phyloP scores from a whole-genome alignment of 2,329 filamentous ascomycete species.

The Aschersonia sp. region DNA sequence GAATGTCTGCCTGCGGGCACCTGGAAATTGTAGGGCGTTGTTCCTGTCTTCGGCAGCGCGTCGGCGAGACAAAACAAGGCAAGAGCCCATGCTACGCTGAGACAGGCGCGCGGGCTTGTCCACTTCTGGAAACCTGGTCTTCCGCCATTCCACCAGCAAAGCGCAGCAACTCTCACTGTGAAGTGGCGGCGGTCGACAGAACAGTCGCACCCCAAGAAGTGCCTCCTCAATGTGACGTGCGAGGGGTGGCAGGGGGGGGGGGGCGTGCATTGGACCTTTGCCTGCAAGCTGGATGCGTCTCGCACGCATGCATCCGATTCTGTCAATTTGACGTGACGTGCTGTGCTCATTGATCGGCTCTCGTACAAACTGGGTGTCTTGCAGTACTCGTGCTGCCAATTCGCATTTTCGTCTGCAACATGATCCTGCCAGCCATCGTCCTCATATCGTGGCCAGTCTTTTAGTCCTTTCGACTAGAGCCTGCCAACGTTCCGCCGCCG shows the following conservation, averaged over 20 bases:
- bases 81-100: background rate
- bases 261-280: background rate
- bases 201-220: background rate
- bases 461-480: background rate
- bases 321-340: too few species aligned
- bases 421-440: too few species aligned
- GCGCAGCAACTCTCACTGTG: background rate
- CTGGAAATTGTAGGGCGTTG: too few species aligned
- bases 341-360: too few species aligned
- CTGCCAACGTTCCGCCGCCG: too few species aligned
- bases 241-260: background rate
- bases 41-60: too few species aligned
- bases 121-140: background rate
- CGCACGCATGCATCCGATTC: too few species aligned
- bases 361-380: too few species aligned
- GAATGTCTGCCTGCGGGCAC: too few species aligned
- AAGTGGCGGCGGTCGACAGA: constrained; percentile 2
- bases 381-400: too few species aligned
- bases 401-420: too few species aligned
- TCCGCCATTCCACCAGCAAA: constrained; percentile 3
- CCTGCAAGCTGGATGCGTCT: background rate
- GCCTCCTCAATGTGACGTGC: background rate
- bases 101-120: background rate
- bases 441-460: background rate
- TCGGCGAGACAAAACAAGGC: too few species aligned